Percentiles rank a stretch among this genome's conserved stretches.
Conservation (phyloP, 257 asterid genomes). For the Solanum peruvianum region DNA sequence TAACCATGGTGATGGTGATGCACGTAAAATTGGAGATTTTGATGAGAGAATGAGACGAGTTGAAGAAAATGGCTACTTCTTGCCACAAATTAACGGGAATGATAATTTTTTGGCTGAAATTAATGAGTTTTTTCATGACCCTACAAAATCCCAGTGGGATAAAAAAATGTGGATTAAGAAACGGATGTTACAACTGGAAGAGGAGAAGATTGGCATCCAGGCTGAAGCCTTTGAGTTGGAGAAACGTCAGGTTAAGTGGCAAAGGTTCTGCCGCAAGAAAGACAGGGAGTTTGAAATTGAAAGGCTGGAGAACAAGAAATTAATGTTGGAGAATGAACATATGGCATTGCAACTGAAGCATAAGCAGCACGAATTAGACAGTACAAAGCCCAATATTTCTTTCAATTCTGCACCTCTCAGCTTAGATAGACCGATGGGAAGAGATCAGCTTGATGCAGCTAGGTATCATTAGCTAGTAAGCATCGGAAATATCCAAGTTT, state of each 20-base stretch:
- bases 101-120: slow-evolving; percentile 16
- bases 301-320: slow-evolving; percentile 19
- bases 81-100: background rate
- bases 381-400: slow-evolving; percentile 1
- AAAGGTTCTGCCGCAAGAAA: slow-evolving; percentile 22
- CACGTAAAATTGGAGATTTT: background rate
- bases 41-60: background rate
- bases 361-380: slow-evolving; percentile 8
- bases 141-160: slow-evolving; percentile 15
- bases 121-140: slow-evolving; percentile 13
- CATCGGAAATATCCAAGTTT: background rate
- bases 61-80: background rate
- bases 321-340: slow-evolving; percentile 16
- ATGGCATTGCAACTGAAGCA: slow-evolving; percentile 18
- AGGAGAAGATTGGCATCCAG: slow-evolving; percentile 21
- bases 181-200: slow-evolving; percentile 20
- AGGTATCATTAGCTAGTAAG: slow-evolving; percentile 1
- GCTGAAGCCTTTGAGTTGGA: slow-evolving; percentile 26
- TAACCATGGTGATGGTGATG: slow-evolving; percentile 1
- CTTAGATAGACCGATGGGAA: slow-evolving; percentile 7
- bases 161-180: slow-evolving; percentile 22
- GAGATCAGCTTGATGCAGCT: slow-evolving; percentile 7
- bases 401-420: background rate
- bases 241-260: slow-evolving; percentile 22
- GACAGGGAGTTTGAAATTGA: slow-evolving; percentile 22